Evolutionary conservation across 371 early-diverging fungal species (phyloP).

Genomic region (Choanephora cucurbitarum): DNA sequence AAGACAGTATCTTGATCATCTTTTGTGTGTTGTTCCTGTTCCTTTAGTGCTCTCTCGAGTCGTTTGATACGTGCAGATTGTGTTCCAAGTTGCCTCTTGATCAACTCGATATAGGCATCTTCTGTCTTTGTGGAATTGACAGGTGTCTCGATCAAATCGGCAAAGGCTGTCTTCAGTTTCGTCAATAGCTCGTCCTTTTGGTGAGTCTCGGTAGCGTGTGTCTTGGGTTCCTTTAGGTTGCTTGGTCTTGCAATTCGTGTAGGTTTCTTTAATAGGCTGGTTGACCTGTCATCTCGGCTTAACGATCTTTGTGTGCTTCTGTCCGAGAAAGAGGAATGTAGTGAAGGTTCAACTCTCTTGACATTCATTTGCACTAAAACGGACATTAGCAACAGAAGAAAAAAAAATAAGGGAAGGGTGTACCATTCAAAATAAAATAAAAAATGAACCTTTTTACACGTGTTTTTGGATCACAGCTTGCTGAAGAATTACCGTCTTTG

Average conservation of each 20-base stretch:
- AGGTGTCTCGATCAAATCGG: slow-evolving; percentile 13
- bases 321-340: no score
- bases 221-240: slow-evolving; percentile 1
- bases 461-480: neutral
- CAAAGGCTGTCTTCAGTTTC: slow-evolving; percentile 6
- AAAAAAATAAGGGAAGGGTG: neutral
- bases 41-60: slow-evolving; percentile 15
- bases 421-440: no score
- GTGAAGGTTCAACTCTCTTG: no score
- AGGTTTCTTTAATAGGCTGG: neutral
- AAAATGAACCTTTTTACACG: neutral
- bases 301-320: neutral
- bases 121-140: neutral
- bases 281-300: neutral
- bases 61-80: slow-evolving; percentile 19
- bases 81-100: slow-evolving; percentile 15
- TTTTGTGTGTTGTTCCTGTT: slow-evolving; percentile 10
- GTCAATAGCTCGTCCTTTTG: neutral
- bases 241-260: slow-evolving; percentile 1
- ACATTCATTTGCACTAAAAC: no score
- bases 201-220: neutral
- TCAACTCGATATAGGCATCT: slow-evolving; percentile 4
- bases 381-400: neutral
- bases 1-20: slow-evolving; percentile 1
- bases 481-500: neutral